Conservation (phyloP, 1,284 basidiomycete genomes). For the Malassezia nana region DNA sequence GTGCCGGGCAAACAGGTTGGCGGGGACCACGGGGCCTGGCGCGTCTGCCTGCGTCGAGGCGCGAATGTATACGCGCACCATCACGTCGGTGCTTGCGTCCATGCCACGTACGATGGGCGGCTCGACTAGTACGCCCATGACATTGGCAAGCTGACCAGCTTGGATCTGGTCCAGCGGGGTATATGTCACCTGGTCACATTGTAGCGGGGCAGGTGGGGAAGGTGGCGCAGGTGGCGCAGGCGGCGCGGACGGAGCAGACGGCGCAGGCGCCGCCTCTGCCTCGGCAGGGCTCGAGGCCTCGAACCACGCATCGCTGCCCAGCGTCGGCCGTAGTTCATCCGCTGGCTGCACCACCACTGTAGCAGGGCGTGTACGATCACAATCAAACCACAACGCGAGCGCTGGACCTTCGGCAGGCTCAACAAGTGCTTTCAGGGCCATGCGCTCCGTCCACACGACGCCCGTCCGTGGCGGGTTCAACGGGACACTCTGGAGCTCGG, state of each 20-base stretch:
- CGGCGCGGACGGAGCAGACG: neutral
- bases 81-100: constrained; percentile 11
- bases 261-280: neutral
- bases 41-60: neutral
- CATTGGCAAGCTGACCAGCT: constrained; percentile 21
- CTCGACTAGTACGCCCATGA: constrained; percentile 26
- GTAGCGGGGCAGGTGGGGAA: neutral
- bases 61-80: neutral
- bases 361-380: constrained; percentile 8
- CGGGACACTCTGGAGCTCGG: constrained; percentile 6
- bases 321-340: neutral
- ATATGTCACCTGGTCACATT: constrained; percentile 10
- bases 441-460: constrained; percentile 5
- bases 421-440: constrained; percentile 14
- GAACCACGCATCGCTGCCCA: neutral
- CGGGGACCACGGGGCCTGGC: neutral
- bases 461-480: constrained; percentile 1
- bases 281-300: neutral
- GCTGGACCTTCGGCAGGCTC: neutral
- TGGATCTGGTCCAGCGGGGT: constrained; percentile 25
- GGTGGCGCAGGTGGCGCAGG: neutral
- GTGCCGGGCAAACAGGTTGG: constrained; percentile 12
- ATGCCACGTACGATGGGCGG: constrained; percentile 19
- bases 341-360: neutral
- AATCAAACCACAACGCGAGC: constrained; percentile 14